phyloP scores from a whole-genome alignment of 1,284 basidiomycete species.

The Irpex lacteus region DNA sequence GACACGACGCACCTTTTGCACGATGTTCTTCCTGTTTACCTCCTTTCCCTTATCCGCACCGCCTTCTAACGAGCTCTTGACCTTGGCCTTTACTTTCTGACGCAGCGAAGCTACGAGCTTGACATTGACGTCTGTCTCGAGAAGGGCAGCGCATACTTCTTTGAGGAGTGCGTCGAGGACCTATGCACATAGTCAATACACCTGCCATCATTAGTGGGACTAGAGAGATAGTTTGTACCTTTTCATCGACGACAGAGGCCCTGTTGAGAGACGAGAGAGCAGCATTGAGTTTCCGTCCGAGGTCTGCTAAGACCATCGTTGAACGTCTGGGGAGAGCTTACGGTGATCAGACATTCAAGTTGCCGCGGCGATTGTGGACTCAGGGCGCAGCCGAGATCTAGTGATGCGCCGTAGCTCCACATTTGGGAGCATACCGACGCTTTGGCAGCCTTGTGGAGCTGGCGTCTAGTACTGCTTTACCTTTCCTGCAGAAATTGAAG shows the following conservation, averaged over 20 bases:
- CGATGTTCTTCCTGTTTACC: slow-evolving; percentile 77
- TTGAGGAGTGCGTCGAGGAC: slow-evolving; percentile 94
- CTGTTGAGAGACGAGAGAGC: slow-evolving; percentile 90
- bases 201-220: no score
- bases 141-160: slow-evolving; percentile 90
- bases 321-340: slow-evolving; percentile 18
- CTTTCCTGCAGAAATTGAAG: no score
- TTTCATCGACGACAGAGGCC: slow-evolving; percentile 85
- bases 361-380: neutral
- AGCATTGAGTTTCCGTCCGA: slow-evolving; percentile 91
- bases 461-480: no score
- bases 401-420: no score
- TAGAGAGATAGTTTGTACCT: slow-evolving; percentile 41
- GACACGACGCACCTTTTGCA: slow-evolving; percentile 72
- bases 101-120: slow-evolving; percentile 89
- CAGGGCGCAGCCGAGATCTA: neutral
- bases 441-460: no score
- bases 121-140: slow-evolving; percentile 98
- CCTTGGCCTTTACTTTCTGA: slow-evolving; percentile 87
- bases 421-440: no score
- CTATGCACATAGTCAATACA: slow-evolving; percentile 34
- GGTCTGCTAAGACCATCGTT: slow-evolving; percentile 93
- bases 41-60: slow-evolving; percentile 78
- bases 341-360: slow-evolving; percentile 4
- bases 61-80: slow-evolving; percentile 73